A percentile compares a stretch with the other conserved stretches of the same genome.
These are phyloP conservation scores for Penicillium mononematosum DNA, from an alignment of 495 filamentous ascomycete species.

Conservation along the genomic window DNA sequence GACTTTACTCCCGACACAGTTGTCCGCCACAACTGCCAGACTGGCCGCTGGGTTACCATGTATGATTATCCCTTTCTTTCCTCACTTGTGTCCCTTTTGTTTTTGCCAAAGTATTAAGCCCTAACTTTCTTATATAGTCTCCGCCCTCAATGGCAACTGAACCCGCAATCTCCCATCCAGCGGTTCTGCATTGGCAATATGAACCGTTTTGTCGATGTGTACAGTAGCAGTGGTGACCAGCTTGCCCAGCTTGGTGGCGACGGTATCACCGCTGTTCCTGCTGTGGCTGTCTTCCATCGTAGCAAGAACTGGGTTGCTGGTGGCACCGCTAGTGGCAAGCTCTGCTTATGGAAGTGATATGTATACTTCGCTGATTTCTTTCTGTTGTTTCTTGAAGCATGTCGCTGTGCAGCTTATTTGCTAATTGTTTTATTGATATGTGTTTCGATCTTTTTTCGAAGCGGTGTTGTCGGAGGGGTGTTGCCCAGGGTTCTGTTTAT, in stretches of 20 bases:
- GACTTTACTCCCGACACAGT: constrained; percentile 66
- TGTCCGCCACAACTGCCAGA: constrained; percentile 92
- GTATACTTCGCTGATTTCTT: neutral
- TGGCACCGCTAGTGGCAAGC: constrained; percentile 88
- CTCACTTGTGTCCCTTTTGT: neutral
- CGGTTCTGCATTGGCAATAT: constrained; percentile 95
- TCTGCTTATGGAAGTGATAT: constrained; percentile 83
- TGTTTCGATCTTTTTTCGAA: neutral
- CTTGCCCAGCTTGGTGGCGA: constrained; percentile 86
- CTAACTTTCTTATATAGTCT: constrained; percentile 59
- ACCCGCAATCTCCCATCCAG: constrained; percentile 71
- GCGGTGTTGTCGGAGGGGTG: neutral
- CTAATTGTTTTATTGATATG: neutral
- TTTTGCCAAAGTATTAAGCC: neutral
- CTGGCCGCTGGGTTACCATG: constrained; percentile 77
- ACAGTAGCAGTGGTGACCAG: constrained; percentile 74
- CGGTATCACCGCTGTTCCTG: constrained; percentile 89
- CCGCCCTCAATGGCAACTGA: constrained; percentile 86
- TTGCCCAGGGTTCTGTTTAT: neutral
- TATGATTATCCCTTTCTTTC: constrained; percentile 34
- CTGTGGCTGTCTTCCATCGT: constrained; percentile 87
- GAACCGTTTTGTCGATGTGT: constrained; percentile 96
- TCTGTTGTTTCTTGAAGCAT: neutral
- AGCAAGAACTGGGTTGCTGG: constrained; percentile 88
- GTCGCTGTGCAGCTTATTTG: neutral